Base-by-base conservation (phyloP, 2,329 filamentous ascomycete genomes). In the Pestalotiopsis sp. region DNA sequence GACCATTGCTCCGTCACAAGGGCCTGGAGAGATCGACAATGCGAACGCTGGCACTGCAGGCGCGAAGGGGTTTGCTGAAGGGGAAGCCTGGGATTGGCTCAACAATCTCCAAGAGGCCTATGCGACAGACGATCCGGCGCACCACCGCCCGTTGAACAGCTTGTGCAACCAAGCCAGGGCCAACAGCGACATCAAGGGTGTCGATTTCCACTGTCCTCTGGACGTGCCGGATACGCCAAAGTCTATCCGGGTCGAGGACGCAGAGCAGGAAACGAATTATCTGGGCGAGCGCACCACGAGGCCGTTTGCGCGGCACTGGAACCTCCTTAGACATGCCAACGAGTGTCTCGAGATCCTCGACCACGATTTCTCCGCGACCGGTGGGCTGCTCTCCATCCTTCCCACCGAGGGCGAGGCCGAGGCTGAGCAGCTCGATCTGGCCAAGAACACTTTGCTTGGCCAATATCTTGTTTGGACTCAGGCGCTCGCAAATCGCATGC, bases 261-360 rank as follows among this genome's bases (percentile, higher is more conserved):
- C 52, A 12, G n/a, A 13, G 13, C 23, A 20, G 17, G 52, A 66
- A n/a, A 36, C n/a, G 11, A 14, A 27, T 14, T 65, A 72, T 68
- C 58, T 70, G 69, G 38, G 70, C 63, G 68, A 73, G 38, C 67
- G 70, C 60, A 63, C 69, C 52, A 72, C 68, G 11, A 76, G 73
- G 52, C 84, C 83, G 3, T 86, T 83, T 68, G 80, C 81, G 63
- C 82, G 79, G 66, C 85, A 88, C 70, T 79, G 84, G 70, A 81
- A 81, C 39, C 81, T 90, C 17, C 78, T 88, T 36, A 81, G 83
- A 79, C 88, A 90, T 74, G 87, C 88, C 69, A 90, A 90, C 73
- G 82, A 85, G 69, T 86, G 87, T 64, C 84, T 90, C 5, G 87
- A 90, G 78, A 80, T 86, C 2, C 82, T 90, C 6, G 88, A 90